Evolutionary conservation across 352 stramenopile species (phyloP).

Genomic region (Pythium brachiatum): DNA sequence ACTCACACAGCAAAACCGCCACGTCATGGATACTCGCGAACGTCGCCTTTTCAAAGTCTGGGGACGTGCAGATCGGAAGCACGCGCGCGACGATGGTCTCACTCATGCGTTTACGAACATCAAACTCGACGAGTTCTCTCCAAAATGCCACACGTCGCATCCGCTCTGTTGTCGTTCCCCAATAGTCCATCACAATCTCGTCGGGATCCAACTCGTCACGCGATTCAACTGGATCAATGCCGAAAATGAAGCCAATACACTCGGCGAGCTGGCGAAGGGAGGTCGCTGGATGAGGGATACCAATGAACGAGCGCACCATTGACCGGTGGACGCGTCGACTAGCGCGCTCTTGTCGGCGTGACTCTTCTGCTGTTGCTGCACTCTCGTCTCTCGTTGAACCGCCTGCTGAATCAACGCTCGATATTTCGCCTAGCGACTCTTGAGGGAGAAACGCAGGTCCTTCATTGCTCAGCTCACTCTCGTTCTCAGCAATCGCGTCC

Average conservation of each 20-base stretch:
- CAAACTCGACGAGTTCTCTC: constrained; percentile 40
- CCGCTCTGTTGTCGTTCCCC: constrained; percentile 35
- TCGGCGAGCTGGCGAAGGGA: constrained; percentile 63
- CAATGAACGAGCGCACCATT: constrained; percentile 39
- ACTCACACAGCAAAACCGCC: constrained; percentile 58
- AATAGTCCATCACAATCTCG: constrained; percentile 77
- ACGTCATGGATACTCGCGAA: constrained; percentile 51
- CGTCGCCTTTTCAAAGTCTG: constrained; percentile 58
- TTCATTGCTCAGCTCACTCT: neutral
- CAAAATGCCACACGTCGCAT: constrained; percentile 49
- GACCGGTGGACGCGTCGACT: constrained; percentile 14
- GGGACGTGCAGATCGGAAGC: constrained; percentile 52
- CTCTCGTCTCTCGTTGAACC: neutral
- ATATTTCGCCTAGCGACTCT: neutral
- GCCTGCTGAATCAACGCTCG: neutral
- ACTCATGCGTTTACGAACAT: constrained; percentile 35
- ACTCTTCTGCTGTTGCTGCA: neutral
- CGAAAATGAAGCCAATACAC: constrained; percentile 65
- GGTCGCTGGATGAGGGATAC: constrained; percentile 38
- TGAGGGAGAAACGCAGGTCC: neutral
- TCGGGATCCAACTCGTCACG: constrained; percentile 69
- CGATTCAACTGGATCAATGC: constrained; percentile 51
- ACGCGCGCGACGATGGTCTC: constrained; percentile 55
- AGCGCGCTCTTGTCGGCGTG: neutral
- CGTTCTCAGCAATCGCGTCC: constrained; percentile 25